Evolutionary conservation across 75 land plant genomes (phyloP), one percentile per base, ranked within the genome.

Genomic region (Picea glauca): DNA sequence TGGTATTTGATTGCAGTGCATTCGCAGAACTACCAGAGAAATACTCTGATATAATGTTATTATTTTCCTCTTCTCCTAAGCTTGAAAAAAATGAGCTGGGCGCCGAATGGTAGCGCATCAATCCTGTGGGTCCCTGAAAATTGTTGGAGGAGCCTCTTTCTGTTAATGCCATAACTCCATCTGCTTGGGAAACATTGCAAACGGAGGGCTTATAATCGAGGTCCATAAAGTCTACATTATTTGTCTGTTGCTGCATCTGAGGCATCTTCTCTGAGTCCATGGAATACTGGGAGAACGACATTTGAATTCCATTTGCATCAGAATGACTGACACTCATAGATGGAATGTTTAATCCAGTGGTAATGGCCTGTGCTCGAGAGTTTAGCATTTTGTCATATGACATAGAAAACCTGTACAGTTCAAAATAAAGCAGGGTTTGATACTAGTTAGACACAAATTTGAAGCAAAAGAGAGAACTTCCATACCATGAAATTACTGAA

Each of bases 51-150:
- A 70, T 70, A 38, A 70, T 70, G 13, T 70, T 40, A 70, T 70
- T 70, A 70, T 70, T 70, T 46, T 70, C 74, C 74, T 70, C 74
- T 20, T 83, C 85, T 21, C 79, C 88, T 70, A 83, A 75, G 58
- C 80, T 74, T 21, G 81, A 57, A 15, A 86, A 61, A 72, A 86
- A 67, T 1, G 88, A 79, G 26, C 90, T 80, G 26, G 91, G 88
- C 13, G 91, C 91, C 6, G 91, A 89, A 58, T 81, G 86, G 82
- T 89, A 84, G 38, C 91, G 88, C 38, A 78, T 66, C 8, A 89
- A 80, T 6, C 86, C 78, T 1, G 50, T 20, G 43, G 74, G 43
- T 40, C 74, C 46, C 74, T 70, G 74, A 20, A 40, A 70, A 43
- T 40, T 70, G 50, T n/a, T 70, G 40, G 74, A 70, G 13, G 43